Evolutionary conservation across 176 grass and related monocot genomes (phyloP).

Genomic region (Musa itinerans): DNA sequence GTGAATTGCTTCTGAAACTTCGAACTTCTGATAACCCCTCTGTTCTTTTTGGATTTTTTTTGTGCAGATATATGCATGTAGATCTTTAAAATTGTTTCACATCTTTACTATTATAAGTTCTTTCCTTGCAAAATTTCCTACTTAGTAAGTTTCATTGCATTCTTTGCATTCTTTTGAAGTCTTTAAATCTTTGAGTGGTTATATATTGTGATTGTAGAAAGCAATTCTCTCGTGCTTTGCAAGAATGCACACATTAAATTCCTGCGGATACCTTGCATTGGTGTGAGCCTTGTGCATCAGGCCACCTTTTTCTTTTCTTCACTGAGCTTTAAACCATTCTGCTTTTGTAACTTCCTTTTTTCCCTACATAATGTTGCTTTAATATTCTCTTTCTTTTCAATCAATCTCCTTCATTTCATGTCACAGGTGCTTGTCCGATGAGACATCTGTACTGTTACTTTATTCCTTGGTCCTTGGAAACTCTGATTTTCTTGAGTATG

Average conservation of each 20-base stretch:
- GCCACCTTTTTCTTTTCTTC: no score
- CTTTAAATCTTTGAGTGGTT: background rate
- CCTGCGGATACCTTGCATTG: background rate
- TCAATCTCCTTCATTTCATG: slow-evolving; percentile 2
- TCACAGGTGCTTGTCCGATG: slow-evolving; percentile 72
- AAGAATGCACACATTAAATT: no score
- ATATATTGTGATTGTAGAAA: background rate
- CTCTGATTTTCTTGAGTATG: slow-evolving; percentile 89
- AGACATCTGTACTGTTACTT: slow-evolving; percentile 73
- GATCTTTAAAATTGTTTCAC: background rate
- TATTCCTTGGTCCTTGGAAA: slow-evolving; percentile 98
- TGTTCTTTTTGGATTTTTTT: no score
- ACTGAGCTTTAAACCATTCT: background rate
- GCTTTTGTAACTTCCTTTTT: background rate
- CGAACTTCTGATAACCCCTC: no score
- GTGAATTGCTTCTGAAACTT: no score
- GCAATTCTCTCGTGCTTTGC: background rate
- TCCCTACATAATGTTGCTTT: background rate
- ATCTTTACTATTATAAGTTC: background rate
- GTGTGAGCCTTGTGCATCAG: no score
- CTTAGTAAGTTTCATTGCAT: no score
- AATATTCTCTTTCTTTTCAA: background rate
- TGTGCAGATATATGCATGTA: background rate
- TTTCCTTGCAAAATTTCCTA: background rate
- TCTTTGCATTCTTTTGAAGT: background rate